Conservation (phyloP, 306 rosid species). For the Begonia masoniana region DNA sequence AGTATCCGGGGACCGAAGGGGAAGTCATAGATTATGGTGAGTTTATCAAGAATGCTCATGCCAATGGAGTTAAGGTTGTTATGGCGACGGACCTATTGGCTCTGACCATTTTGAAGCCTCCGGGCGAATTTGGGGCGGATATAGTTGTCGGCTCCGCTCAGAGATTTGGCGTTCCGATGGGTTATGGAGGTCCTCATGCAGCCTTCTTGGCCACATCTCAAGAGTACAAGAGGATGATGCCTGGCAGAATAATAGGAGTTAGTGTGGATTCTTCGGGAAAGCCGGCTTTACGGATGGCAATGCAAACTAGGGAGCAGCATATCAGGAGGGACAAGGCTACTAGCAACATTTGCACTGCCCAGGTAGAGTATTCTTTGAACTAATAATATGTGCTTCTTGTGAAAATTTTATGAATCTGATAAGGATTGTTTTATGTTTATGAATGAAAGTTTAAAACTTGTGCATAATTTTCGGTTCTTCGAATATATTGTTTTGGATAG, state of each 20-base stretch:
- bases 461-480: no score
- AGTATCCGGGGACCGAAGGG: slow-evolving; percentile 99
- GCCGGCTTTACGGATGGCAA: slow-evolving; percentile 89
- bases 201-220: slow-evolving; percentile 94
- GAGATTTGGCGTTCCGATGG: slow-evolving; percentile 99
- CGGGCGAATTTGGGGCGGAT: slow-evolving; percentile 93
- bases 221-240: slow-evolving; percentile 99
- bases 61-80: slow-evolving; percentile 89
- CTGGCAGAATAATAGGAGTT: slow-evolving; percentile 93
- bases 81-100: slow-evolving; percentile 95
- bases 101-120: slow-evolving; percentile 80
- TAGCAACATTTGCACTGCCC: slow-evolving; percentile 98
- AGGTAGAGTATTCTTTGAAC: slow-evolving; percentile 27
- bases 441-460: no score
- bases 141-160: slow-evolving; percentile 98
- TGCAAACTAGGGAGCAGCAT: slow-evolving; percentile 99
- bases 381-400: no score
- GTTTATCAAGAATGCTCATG: slow-evolving; percentile 88
- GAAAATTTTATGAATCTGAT: no score
- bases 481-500: slow-evolving; percentile 21
- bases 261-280: slow-evolving; percentile 93
- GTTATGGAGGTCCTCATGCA: slow-evolving; percentile 99
- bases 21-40: slow-evolving; percentile 93
- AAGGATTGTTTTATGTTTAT: no score
- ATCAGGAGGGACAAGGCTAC: slow-evolving; percentile 98